Evolutionary conservation across 768 basidiomycete genomes (phyloP).

Genomic region (Chlorophyllum brunneum): DNA sequence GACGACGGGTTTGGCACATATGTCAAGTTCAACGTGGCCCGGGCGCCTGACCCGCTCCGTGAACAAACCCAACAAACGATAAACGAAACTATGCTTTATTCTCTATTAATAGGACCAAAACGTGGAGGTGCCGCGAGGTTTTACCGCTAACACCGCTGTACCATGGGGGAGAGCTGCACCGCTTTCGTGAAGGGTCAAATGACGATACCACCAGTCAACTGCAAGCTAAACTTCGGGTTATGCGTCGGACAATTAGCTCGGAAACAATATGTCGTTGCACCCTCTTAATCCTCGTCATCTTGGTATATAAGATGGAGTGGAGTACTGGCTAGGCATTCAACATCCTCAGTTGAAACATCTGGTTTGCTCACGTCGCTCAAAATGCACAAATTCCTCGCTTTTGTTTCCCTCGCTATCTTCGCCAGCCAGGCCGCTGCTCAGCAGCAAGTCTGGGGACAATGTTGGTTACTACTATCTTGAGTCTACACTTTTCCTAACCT

Average conservation of each 20-base stretch:
- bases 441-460: slow-evolving; percentile 34
- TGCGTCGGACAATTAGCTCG: slow-evolving; percentile 5
- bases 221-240: not conserved
- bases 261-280: not conserved
- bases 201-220: not conserved
- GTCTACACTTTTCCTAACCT: not conserved
- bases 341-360: not conserved
- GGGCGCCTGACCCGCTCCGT: too few species aligned
- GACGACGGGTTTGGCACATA: too few species aligned
- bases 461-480: slow-evolving; percentile 17
- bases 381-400: slow-evolving; percentile 23
- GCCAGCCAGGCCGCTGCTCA: slow-evolving; percentile 16
- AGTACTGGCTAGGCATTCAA: not conserved
- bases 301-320: not conserved
- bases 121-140: slow-evolving; percentile 1
- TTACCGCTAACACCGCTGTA: not conserved
- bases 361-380: not conserved
- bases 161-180: not conserved
- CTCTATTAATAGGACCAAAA: not conserved
- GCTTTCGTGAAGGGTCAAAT: too few species aligned
- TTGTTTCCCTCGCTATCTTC: slow-evolving; percentile 22
- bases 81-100: too few species aligned
- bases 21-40: too few species aligned
- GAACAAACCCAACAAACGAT: too few species aligned
- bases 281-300: not conserved